Conservation (phyloP, 169 alveolate species). For the Sarcocystis neurona region DNA sequence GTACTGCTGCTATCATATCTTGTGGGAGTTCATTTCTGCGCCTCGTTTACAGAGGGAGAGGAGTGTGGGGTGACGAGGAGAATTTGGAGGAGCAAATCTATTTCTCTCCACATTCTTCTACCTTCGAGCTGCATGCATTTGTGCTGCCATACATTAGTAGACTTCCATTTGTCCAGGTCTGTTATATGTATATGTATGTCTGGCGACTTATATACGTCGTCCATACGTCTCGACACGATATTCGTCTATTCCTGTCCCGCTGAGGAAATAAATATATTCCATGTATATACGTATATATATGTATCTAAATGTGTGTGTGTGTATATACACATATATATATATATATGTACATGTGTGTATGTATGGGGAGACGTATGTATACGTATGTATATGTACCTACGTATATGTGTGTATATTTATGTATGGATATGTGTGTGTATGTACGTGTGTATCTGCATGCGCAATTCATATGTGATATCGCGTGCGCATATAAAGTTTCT, state of each 20-base stretch:
- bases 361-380: too few relatives aligned
- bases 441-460: too few relatives aligned
- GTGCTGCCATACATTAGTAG: constrained; percentile 56
- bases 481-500: too few relatives aligned
- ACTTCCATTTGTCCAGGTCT: not conserved
- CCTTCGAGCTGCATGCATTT: too few relatives aligned
- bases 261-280: not conserved
- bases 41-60: too few relatives aligned
- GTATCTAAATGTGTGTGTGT: not conserved
- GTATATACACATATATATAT: not conserved
- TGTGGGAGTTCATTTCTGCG: not conserved
- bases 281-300: not conserved
- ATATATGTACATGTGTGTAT: not conserved
- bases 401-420: not conserved
- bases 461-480: too few relatives aligned
- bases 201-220: not conserved
- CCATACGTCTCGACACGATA: not conserved
- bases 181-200: not conserved
- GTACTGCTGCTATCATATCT: not conserved
- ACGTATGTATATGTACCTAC: not conserved
- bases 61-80: too few relatives aligned
- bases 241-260: not conserved
- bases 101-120: too few relatives aligned
- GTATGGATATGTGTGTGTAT: not conserved
- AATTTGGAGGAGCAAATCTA: too few relatives aligned